Evolutionary conservation across 2,329 filamentous ascomycete species (phyloP).

Genomic region (Capronia coronata): DNA sequence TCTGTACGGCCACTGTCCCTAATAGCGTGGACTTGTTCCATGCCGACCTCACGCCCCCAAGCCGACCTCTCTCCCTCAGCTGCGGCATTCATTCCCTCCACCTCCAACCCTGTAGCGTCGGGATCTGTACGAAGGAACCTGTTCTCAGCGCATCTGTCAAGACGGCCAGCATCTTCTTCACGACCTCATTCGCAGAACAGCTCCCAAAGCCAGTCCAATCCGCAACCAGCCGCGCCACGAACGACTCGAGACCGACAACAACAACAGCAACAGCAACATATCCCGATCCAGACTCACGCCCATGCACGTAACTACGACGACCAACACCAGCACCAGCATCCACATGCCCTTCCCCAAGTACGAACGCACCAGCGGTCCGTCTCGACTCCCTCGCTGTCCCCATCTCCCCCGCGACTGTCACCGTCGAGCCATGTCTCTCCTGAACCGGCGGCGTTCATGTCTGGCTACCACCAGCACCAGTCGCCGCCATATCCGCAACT

Average conservation of each 20-base stretch:
- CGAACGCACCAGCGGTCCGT: slow-evolving; percentile 16
- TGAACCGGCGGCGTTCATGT: background rate
- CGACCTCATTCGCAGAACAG: slow-evolving; percentile 11
- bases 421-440: slow-evolving; percentile 8
- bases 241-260: background rate
- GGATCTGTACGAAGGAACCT: slow-evolving; percentile 40
- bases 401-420: slow-evolving; percentile 15
- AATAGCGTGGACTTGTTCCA: background rate
- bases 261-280: too few relatives aligned
- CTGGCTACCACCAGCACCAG: slow-evolving; percentile 1
- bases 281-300: background rate
- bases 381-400: slow-evolving; percentile 20
- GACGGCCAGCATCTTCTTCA: slow-evolving; percentile 33
- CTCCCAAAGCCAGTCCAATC: slow-evolving; percentile 5
- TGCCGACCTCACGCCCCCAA: slow-evolving; percentile 7
- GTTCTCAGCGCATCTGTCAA: slow-evolving; percentile 40
- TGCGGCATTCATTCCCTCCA: slow-evolving; percentile 5
- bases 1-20: background rate
- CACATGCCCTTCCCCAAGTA: background rate
- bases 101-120: slow-evolving; percentile 7
- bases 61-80: slow-evolving; percentile 8
- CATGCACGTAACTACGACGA: background rate
- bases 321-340: slow-evolving; percentile 2
- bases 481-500: slow-evolving; percentile 1
- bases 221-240: background rate